Conservation (phyloP, 352 stramenopile species). For the Phytopythium cucurbitacearum region DNA sequence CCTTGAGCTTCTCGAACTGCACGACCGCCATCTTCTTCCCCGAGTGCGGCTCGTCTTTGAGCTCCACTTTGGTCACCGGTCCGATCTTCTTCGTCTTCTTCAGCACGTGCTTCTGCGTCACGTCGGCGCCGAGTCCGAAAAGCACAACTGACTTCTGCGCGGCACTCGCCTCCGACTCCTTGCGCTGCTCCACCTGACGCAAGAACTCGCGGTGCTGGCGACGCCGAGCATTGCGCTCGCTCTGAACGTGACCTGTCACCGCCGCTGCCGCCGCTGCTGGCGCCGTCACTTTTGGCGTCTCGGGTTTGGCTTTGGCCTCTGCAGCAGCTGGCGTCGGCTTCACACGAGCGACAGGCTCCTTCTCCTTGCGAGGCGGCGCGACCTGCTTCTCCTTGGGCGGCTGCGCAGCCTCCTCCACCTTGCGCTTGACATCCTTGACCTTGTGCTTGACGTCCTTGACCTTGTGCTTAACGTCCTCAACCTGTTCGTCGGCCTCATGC, state of each 20-base stretch:
- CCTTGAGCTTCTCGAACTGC: conserved; percentile 48
- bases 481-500: conserved; percentile 11
- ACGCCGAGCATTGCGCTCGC: conserved; percentile 73
- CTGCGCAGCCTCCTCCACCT: conserved; percentile 8
- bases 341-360: conserved; percentile 2
- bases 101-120: conserved; percentile 75
- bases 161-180: conserved; percentile 39
- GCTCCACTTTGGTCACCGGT: conserved; percentile 41
- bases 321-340: conserved; percentile 4
- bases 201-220: conserved; percentile 75
- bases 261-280: conserved; percentile 11
- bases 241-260: conserved; percentile 44
- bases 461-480: conserved; percentile 11
- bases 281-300: conserved; percentile 2
- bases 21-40: conserved; percentile 62
- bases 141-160: conserved; percentile 74
- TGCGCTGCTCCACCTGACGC: conserved; percentile 61
- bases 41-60: conserved; percentile 28
- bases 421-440: conserved; percentile 5
- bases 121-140: conserved; percentile 59
- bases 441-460: conserved; percentile 15
- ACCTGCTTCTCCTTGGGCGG: conserved; percentile 11
- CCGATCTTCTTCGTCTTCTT: conserved; percentile 81
- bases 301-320: conserved; percentile 7
- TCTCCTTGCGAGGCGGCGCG: conserved; percentile 24